phyloP scores from a whole-genome alignment of 768 basidiomycete genomes.

The Sporobolomyces pararoseus region DNA sequence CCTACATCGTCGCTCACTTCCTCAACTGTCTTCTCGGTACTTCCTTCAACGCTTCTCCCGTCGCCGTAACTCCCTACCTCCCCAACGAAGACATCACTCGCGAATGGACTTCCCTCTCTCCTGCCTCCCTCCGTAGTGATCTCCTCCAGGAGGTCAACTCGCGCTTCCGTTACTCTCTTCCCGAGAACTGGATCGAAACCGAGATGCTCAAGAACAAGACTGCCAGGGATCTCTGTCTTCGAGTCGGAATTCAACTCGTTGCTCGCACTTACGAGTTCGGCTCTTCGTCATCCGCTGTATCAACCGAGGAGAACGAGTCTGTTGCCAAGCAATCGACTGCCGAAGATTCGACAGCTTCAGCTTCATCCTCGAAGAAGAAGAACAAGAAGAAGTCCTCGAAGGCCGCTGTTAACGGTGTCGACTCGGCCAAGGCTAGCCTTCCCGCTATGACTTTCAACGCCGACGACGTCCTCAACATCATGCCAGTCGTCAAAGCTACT shows the following conservation, averaged over 20 bases:
- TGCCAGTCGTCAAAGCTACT: conserved; percentile 51
- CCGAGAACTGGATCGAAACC: conserved; percentile 44
- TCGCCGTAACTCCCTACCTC: conserved; percentile 48
- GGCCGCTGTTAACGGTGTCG: conserved; percentile 39
- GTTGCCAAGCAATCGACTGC: not conserved
- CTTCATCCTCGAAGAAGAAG: conserved; percentile 14
- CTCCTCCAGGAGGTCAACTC: conserved; percentile 48
- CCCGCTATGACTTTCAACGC: conserved; percentile 49
- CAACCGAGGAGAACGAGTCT: not conserved
- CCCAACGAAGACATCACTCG: conserved; percentile 43
- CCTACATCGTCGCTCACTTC: conserved; percentile 51
- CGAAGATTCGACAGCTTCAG: not conserved
- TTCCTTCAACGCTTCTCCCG: conserved; percentile 46
- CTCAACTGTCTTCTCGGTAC: conserved; percentile 54
- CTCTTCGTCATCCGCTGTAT: conserved; percentile 14
- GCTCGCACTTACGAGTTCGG: conserved; percentile 50
- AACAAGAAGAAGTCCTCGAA: conserved; percentile 45
- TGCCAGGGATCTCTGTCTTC: conserved; percentile 51
- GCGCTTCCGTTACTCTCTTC: conserved; percentile 51
- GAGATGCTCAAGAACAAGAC: conserved; percentile 49
- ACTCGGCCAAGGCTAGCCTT: conserved; percentile 10
- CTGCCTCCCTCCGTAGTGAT: conserved; percentile 47
- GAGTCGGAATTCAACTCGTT: conserved; percentile 51
- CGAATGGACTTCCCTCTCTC: conserved; percentile 50
- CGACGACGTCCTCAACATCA: conserved; percentile 51